These are phyloP conservation scores for Leccinum incarnatum DNA, from an alignment of 768 basidiomycete genomes.

Conservation along the genomic window DNA sequence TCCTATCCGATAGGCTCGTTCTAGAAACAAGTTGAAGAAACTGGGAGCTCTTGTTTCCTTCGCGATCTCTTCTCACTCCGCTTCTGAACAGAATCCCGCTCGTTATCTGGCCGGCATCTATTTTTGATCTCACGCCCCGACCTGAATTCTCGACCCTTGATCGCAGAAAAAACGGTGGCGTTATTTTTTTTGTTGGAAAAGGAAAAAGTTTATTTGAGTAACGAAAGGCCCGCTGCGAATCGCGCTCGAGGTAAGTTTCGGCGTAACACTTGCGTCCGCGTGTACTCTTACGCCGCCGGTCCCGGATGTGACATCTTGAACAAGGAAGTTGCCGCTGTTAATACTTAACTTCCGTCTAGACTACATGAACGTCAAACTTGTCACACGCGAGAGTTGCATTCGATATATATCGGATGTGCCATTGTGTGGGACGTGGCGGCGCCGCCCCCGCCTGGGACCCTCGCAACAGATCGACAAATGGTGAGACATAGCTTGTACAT, in stretches of 20 bases:
- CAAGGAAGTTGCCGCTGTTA: not conserved
- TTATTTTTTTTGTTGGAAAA: not conserved
- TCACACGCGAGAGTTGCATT: not conserved
- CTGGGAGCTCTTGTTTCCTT: not conserved
- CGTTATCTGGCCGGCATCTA: not conserved
- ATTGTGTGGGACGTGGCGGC: not conserved
- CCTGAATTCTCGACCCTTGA: slow-evolving; percentile 1
- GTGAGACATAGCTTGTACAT: not conserved
- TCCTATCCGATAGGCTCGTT: not conserved
- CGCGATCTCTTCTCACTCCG: not conserved
- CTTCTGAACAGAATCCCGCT: not conserved
- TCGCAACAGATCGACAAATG: not conserved
- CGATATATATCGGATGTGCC: not conserved
- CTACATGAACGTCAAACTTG: not conserved
- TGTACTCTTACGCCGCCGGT: not conserved
- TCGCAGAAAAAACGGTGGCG: slow-evolving; percentile 8
- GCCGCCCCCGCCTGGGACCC: not conserved
- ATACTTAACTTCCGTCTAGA: not conserved
- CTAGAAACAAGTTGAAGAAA: not conserved
- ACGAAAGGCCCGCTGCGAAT: not conserved
- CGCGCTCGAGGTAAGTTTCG: not conserved
- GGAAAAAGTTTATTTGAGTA: not conserved
- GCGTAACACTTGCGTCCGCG: not conserved
- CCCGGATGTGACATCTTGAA: too few species aligned
- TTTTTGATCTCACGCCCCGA: not conserved